Conservation (phyloP, 2,329 filamentous ascomycete species). For the Catunica adiposa region DNA sequence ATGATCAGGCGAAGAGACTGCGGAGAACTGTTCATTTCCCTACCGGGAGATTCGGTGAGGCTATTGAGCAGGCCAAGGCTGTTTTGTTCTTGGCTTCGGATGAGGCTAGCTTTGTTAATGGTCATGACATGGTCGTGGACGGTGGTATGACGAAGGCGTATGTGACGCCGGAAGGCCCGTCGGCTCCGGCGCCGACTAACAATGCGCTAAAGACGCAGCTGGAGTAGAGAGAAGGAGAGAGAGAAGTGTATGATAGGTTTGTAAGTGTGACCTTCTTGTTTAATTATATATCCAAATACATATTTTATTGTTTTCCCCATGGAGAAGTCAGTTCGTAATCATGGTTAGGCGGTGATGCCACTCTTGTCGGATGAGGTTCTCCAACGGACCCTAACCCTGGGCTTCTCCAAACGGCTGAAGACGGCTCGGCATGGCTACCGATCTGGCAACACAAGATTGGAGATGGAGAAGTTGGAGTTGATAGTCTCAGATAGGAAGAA, state of each 20-base stretch:
- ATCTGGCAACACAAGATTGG: neutral
- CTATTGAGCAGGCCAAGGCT: constrained; percentile 60
- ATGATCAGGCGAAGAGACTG: constrained; percentile 51
- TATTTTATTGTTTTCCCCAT: neutral
- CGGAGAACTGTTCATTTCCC: constrained; percentile 64
- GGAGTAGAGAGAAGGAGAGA: neutral
- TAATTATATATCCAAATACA: too few species aligned
- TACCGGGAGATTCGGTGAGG: constrained; percentile 57
- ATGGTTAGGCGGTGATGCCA: too few species aligned
- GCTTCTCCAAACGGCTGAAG: neutral
- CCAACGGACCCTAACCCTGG: neutral
- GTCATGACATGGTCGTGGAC: constrained; percentile 53
- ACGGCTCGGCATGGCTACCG: neutral
- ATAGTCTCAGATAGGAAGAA: neutral
- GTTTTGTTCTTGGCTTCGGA: constrained; percentile 61
- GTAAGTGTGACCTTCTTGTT: too few species aligned
- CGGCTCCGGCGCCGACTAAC: constrained; percentile 36
- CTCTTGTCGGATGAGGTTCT: neutral
- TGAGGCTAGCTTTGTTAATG: constrained; percentile 59
- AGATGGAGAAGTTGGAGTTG: neutral
- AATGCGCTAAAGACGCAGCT: constrained; percentile 34
- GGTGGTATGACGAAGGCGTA: constrained; percentile 49
- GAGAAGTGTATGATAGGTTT: too few species aligned
- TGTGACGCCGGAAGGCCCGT: constrained; percentile 18
- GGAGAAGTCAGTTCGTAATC: too few species aligned